Base-by-base conservation (phyloP, 1,284 basidiomycete genomes). In the Hymenochaete sp. region DNA sequence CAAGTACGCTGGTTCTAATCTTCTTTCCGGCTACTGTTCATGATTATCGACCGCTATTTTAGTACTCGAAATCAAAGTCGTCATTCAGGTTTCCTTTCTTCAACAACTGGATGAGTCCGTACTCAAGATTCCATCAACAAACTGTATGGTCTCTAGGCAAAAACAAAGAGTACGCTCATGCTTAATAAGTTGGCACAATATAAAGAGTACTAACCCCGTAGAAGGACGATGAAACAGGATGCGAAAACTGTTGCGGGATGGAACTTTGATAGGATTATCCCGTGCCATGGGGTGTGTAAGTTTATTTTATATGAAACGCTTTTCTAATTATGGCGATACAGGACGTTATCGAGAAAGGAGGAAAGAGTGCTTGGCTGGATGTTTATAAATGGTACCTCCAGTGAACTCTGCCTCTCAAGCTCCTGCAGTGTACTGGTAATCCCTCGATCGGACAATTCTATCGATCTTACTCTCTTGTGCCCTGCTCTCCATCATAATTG, bases 241-340 rank as follows among this genome's bases (percentile, higher is more conserved):
- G 81, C 75, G 2, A 75, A 71, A 54, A 79, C 70, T 1, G 87
- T 93, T 2, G 72, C 78, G 1, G 71, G 64, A 2, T 93, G 91
- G 91, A 82, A 93, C 55, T 93, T 92, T 60, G 77, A 87, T 24
- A 71, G 86, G 36, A 85, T 98, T 57, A 91, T 97, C 48, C 89
- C 90, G 38, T 95, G 92, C 57, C 93, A 97, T 62, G 93, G 87
- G n/a, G 82, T 85, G 58, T 56, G 75, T 62, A 44, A 27, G 10
- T 24, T 38, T 25, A 36, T 40, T 27, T 38, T 13, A 27, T 22
- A 13, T 46, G 38, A 31, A 37, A 11, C 27, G 16, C 36, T 13
- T 29, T 21, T 14, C 40, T 25, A 18, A 3, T 24, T 3, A 41
- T 26, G 24, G 16, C 14, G 21, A 10, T 26, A 39, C 33, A 41